These are phyloP conservation scores for Salvia hispanica DNA, from an alignment of 257 asterid genomes.

Conservation along the genomic window DNA sequence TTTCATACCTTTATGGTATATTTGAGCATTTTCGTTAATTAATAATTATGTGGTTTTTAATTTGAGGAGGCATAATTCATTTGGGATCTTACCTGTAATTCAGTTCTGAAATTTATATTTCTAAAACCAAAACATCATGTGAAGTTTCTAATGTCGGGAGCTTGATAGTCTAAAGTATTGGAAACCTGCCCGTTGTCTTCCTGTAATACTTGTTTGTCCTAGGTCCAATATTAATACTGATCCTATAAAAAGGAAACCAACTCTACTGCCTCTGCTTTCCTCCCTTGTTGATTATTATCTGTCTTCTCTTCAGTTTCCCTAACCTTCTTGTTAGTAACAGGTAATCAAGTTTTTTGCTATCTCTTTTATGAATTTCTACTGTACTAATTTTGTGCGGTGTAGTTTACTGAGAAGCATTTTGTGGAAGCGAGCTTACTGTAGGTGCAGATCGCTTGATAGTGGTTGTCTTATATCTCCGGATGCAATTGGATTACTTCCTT, in stretches of 20 bases:
- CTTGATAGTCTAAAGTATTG: neutral
- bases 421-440: neutral
- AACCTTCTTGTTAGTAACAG: constrained; percentile 12
- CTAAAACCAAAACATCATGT: too few species aligned
- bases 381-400: constrained; percentile 2
- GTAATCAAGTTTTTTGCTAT: too few species aligned
- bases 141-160: too few species aligned
- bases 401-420: constrained; percentile 13
- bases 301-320: neutral
- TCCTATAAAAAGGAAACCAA: neutral
- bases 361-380: neutral
- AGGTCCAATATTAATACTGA: neutral
- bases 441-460: constrained; percentile 7
- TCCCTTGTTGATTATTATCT: constrained; percentile 1
- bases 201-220: constrained; percentile 6
- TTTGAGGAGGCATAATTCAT: neutral
- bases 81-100: constrained; percentile 9
- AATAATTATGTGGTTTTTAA: neutral
- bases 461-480: constrained; percentile 1
- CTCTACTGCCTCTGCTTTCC: constrained; percentile 18
- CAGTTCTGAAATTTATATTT: too few species aligned
- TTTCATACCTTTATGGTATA: neutral
- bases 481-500: neutral
- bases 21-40: neutral
- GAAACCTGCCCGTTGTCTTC: neutral